Percentiles rank a stretch among this genome's conserved stretches.
Evolutionary conservation across 371 early-diverging fungal genomes (phyloP).

Genomic region (Dinochytrium kinnereticum): DNA sequence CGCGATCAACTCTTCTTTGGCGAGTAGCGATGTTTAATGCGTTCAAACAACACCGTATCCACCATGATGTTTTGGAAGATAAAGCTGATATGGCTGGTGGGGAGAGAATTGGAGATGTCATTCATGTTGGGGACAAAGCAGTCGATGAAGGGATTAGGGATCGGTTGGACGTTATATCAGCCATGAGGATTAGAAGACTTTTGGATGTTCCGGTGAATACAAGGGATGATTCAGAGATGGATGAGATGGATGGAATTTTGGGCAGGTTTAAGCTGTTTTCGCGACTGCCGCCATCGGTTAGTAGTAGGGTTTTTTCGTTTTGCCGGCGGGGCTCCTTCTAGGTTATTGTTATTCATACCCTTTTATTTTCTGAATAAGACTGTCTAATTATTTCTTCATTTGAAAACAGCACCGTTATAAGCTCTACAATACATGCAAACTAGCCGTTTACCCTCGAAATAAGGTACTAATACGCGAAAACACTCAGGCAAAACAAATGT

Average conservation of each 20-base stretch:
- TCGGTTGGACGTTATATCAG: constrained; percentile 22
- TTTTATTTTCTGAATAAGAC: too few relatives aligned
- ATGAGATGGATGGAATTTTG: constrained; percentile 28
- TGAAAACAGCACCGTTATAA: constrained; percentile 37
- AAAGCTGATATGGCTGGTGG: neutral
- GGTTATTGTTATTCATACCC: too few relatives aligned
- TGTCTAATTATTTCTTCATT: too few relatives aligned
- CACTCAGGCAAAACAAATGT: constrained; percentile 28
- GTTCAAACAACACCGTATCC: constrained; percentile 9
- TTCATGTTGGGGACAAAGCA: neutral
- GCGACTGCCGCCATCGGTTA: constrained; percentile 33
- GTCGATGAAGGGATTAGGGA: constrained; percentile 10
- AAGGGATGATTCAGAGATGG: constrained; percentile 31
- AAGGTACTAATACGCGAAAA: constrained; percentile 35
- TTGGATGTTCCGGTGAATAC: constrained; percentile 23
- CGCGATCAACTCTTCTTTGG: constrained; percentile 14
- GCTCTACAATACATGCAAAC: constrained; percentile 37
- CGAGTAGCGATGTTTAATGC: constrained; percentile 15
- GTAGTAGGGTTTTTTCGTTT: neutral
- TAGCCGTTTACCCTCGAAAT: constrained; percentile 28
- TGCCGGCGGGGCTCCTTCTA: too few relatives aligned
- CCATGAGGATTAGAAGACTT: constrained; percentile 23
- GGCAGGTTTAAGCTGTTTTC: constrained; percentile 30
- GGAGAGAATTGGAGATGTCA: neutral
- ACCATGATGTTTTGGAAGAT: constrained; percentile 28